phyloP scores from a whole-genome alignment of 192 early-diverging fungal species.

The Dissophora ornata region DNA sequence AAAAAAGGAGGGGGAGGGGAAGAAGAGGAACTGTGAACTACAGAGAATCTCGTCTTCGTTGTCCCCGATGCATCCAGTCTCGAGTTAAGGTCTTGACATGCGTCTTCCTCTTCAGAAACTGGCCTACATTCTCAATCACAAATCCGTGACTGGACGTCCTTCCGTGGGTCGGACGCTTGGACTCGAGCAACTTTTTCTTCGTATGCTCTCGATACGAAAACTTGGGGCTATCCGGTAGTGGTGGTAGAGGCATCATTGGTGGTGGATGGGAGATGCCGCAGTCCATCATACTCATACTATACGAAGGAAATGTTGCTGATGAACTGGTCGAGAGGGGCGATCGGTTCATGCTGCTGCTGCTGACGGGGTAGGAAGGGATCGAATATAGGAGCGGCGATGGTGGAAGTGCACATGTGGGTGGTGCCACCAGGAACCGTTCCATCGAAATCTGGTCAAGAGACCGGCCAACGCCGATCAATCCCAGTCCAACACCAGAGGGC shows the following conservation, averaged over 20 bases:
- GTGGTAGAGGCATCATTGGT: not conserved
- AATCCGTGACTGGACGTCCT: constrained; percentile 36
- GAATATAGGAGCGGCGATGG: constrained; percentile 1
- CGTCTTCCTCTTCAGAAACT: constrained; percentile 22
- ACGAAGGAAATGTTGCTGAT: not conserved
- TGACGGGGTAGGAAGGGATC: no score
- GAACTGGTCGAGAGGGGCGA: not conserved
- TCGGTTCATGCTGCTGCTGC: not conserved
- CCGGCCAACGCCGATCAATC: constrained; percentile 9
- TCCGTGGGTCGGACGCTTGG: constrained; percentile 9
- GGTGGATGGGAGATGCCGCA: not conserved
- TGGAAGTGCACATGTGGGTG: not conserved
- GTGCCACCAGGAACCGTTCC: constrained; percentile 17
- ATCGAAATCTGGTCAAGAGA: constrained; percentile 4
- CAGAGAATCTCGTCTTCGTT: constrained; percentile 29
- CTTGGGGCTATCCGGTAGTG: constrained; percentile 15
- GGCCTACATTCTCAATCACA: constrained; percentile 32
- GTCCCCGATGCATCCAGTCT: constrained; percentile 36
- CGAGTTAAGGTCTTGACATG: constrained; percentile 38
- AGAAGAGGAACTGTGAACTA: no score
- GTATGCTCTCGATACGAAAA: constrained; percentile 33
- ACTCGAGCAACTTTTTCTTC: constrained; percentile 25
- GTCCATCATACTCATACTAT: not conserved
- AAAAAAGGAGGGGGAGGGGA: no score
- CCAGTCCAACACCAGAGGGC: constrained; percentile 12